Evolutionary conservation across 208 protist species (phyloP).

Genomic region (Acanthamoeba castellanii): DNA sequence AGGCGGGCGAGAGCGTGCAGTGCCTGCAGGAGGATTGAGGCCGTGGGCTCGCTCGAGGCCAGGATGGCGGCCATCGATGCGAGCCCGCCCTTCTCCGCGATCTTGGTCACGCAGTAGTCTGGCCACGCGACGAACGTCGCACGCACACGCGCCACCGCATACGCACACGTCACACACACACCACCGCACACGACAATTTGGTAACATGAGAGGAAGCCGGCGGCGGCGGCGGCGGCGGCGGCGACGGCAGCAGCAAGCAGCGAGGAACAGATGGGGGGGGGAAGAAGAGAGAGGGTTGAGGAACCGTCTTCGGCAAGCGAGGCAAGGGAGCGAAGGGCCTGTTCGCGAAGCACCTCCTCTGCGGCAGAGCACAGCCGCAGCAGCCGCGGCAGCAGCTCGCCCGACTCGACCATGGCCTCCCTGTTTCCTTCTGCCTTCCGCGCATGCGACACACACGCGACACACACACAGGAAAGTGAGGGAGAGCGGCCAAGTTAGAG

Average conservation of each 20-base stretch:
- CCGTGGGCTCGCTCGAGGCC: not conserved
- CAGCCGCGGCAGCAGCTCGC: not conserved
- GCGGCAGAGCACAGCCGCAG: not conserved
- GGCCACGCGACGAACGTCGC: not conserved
- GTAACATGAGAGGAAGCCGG: not conserved
- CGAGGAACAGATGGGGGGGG: not conserved
- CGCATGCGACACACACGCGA: not conserved
- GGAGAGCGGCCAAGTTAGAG: not conserved
- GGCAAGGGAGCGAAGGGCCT: constrained; percentile 1
- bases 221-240: not conserved
- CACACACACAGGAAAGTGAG: not conserved
- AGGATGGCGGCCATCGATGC: not conserved
- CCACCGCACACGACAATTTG: not conserved
- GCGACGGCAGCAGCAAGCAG: not conserved
- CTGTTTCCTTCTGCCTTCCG: not conserved
- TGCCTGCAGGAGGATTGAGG: not conserved
- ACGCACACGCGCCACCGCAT: no score
- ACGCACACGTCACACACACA: not conserved
- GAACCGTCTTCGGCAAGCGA: not conserved
- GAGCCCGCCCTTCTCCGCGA: not conserved
- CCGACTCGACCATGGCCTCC: not conserved
- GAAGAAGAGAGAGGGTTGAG: not conserved
- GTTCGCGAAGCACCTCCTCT: not conserved
- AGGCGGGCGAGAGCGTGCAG: constrained; percentile 11
- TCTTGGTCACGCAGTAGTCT: constrained; percentile 24